Evolutionary conservation across 257 asterid genomes (phyloP).

Genomic region (Gynochthodes officinalis): DNA sequence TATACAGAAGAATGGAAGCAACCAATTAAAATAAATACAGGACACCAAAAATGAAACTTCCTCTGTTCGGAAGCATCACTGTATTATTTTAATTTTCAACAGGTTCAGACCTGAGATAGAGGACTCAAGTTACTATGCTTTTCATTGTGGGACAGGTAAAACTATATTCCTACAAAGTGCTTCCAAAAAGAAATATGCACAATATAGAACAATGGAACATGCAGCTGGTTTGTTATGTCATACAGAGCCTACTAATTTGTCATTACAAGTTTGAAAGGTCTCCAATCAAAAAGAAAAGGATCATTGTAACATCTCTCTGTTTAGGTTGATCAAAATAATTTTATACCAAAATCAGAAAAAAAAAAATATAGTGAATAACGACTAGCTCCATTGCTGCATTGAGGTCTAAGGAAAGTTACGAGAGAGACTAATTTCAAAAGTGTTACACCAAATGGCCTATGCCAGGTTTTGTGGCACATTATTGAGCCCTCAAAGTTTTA

Average conservation of each 20-base stretch:
- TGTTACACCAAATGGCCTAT: background rate
- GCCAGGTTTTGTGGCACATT: background rate
- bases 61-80: background rate
- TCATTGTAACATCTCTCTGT: background rate
- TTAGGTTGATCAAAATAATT: background rate
- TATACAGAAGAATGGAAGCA: background rate
- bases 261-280: background rate
- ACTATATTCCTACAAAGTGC: background rate
- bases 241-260: background rate
- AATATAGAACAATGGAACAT: background rate
- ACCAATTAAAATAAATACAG: background rate
- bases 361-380: background rate
- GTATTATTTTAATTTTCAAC: background rate
- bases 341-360: background rate
- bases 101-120: background rate
- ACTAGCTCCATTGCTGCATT: background rate
- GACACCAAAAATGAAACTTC: background rate
- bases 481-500: background rate
- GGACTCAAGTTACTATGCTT: background rate
- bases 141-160: too few relatives aligned
- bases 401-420: background rate
- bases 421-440: background rate
- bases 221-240: background rate
- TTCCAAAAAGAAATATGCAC: background rate
- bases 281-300: background rate